Conservation (phyloP, 148 eudicot species). For the Silene uniflora region DNA sequence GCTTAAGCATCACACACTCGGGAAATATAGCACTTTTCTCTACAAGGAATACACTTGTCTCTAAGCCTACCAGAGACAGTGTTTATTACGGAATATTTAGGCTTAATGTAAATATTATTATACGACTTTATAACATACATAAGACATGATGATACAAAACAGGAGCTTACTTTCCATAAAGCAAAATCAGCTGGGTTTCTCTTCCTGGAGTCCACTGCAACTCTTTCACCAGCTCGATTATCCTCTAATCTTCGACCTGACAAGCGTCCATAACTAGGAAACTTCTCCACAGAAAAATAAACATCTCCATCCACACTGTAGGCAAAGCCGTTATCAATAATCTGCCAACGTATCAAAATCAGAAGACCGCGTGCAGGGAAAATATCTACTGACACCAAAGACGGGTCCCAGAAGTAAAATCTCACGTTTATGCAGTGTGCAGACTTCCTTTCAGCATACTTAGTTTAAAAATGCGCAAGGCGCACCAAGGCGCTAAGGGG, state of each 20-base stretch:
- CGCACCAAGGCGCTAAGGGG: too few relatives aligned
- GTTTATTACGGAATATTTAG: neutral
- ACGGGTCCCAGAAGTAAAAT: neutral
- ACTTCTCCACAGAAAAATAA: slow-evolving; percentile 78
- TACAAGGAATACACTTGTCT: neutral
- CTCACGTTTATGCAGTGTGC: neutral
- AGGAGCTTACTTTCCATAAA: slow-evolving; percentile 74
- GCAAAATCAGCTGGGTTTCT: slow-evolving; percentile 94
- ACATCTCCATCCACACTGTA: slow-evolving; percentile 73
- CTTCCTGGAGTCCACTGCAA: slow-evolving; percentile 81
- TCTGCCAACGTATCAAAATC: slow-evolving; percentile 42
- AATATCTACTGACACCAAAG: neutral
- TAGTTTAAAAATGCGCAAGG: too few relatives aligned
- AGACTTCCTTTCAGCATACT: neutral
- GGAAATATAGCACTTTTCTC: neutral
- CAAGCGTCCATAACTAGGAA: slow-evolving; percentile 68
- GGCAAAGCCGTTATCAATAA: slow-evolving; percentile 76
- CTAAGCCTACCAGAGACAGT: neutral
- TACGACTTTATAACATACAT: neutral
- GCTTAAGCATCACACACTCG: neutral
- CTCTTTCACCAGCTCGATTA: slow-evolving; percentile 94
- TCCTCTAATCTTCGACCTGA: slow-evolving; percentile 93
- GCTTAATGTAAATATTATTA: too few relatives aligned
- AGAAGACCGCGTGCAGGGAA: neutral
- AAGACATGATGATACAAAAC: neutral